Base-by-base conservation (phyloP, 1,139 yeast species). In the Candida dubliniensis region DNA sequence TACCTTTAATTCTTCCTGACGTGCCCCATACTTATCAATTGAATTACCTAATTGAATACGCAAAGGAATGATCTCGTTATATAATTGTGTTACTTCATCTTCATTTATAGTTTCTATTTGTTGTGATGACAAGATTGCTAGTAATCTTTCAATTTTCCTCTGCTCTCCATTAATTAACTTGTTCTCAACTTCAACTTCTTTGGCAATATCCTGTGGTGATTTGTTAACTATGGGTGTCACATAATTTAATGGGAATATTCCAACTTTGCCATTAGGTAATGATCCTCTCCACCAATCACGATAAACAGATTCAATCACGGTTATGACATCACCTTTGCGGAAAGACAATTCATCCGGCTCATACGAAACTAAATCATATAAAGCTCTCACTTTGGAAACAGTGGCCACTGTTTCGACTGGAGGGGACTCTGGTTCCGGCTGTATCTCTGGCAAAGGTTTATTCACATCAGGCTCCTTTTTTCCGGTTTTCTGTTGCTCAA, bases 231-330 rank as follows among this genome's bases (percentile, higher is more conserved):
- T 70, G 3, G 91, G 91, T 2, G 90, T 81, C 1, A 93, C 98
- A 59, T 93, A 93, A 63, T 93, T 93, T 46, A 88, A 75, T 0
- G 99, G 99, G 66, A 93, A 90, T n/a, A 93, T 85, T 26, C 99
- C 99, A 38, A 82, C 74, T 45, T 76, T 76, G 0, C 97, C 97
- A 46, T 79, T 76, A 3, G 76, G 65, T 42, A 91, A 67, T 4
- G 93, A 81, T 4, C 99, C 99, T 54, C 89, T 77, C 87, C 97
- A 88, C 99, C 99, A 93, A 61, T 93, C 98, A 49, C 89, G 77
- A 63, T 90, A 90, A 6, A 87, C 96, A 13, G 87, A 79, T 57
- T 90, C 98, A 40, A 91, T 76, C 1, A 93, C 96, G 1, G 86
- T 84, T 40, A 93, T 91, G 2, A 83, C 71, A 58, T 86, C 95